Base-by-base conservation (phyloP, 495 filamentous ascomycete species). In the Recurvomyces mirabilis region DNA sequence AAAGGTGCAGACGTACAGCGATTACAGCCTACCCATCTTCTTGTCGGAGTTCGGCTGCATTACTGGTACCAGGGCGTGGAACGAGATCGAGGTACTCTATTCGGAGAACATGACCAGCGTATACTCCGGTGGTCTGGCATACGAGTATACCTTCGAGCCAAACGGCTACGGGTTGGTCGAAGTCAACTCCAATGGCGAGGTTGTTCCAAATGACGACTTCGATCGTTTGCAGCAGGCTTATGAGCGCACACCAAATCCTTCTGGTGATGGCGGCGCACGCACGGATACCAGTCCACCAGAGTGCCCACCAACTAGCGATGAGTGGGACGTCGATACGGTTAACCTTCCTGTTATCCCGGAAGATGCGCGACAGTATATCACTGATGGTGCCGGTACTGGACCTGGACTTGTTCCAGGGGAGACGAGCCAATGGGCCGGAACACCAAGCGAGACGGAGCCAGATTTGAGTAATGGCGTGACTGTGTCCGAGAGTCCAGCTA, bases 31-130 rank as follows among this genome's bases (percentile, higher is more conserved):
- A 34, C 89, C 89, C 18, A 79, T 95, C 52, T 96, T 95, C 67
- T 71, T 89, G 71, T 88, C 82, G 54, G 89, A 96, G 65, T 94
- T 81, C 46, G 89, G 89, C 47, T 96, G 89, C 73, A 96, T 94
- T 71, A 75, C 79, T 24, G 65, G 67, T 30, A 86, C 87, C 14
- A 83, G 89, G 58, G 51, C 74, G 45, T 95, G 93, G 68, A 76
- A 73, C 47, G 88, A 95, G 61, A 79, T 94, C 15, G 64, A 66
- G 43, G 72, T 79, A 36, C 70, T 95, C 54, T 94, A 95, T 64
- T 73, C 84, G 42, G 43, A 66, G 18, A 60, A 89, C 35, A 93
- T 95, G 84, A 38, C 33, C n/a, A 79, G 73, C 19, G 65, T 79
- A 26, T 80, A 94, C 65, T 83, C 81, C 22, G 88, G 88, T 48